Evolutionary conservation across 441 rosid species (phyloP).

Genomic region (Populus hybrid): DNA sequence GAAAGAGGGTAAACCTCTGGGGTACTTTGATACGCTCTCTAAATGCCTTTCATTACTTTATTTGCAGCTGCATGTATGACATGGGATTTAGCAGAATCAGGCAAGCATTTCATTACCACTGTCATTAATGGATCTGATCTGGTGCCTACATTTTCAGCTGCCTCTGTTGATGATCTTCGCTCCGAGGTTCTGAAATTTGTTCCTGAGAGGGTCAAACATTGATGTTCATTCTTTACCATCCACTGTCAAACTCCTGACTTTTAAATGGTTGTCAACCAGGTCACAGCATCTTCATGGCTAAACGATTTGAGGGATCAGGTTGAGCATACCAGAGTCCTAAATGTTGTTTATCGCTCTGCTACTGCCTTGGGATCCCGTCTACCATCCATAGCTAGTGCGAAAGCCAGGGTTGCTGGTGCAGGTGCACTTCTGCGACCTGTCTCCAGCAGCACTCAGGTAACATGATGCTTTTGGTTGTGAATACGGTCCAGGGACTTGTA

Average conservation of each 20-base stretch:
- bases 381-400: conserved; percentile 91
- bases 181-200: conserved; percentile 55
- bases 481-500: background rate
- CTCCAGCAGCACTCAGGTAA: conserved; percentile 87
- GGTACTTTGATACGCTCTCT: conserved; percentile 2
- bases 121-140: conserved; percentile 88
- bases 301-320: conserved; percentile 94
- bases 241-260: background rate
- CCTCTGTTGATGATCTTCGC: conserved; percentile 91
- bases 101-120: conserved; percentile 78
- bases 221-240: conserved; percentile 3
- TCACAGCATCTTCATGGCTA: conserved; percentile 92
- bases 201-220: background rate
- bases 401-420: conserved; percentile 93
- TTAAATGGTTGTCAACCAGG: conserved; percentile 40
- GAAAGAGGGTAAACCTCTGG: background rate
- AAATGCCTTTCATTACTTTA: conserved; percentile 20
- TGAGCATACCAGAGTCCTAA: conserved; percentile 78
- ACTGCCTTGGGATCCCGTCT: conserved; percentile 89
- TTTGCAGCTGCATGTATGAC: conserved; percentile 98
- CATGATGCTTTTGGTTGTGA: background rate
- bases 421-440: conserved; percentile 90
- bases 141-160: conserved; percentile 91
- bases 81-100: conserved; percentile 98
- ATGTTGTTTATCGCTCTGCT: conserved; percentile 90